Evolutionary conservation across 768 basidiomycete genomes (phyloP), one percentile per base, ranked within the genome.

Genomic region (Xerocomus spinulosus): DNA sequence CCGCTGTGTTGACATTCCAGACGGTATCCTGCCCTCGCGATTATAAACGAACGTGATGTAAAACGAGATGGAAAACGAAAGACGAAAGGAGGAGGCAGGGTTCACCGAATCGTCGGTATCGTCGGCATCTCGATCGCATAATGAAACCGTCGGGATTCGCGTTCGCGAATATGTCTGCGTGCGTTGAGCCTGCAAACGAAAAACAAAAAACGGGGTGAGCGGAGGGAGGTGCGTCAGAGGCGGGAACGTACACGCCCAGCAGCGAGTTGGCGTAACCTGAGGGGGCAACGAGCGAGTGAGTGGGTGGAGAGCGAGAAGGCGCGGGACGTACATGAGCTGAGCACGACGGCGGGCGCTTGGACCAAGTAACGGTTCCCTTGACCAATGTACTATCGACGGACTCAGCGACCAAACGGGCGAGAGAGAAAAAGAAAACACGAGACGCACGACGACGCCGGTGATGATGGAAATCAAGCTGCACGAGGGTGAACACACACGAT

Each of bases 221-320:
- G 13, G 18, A 44, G 26, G 7, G 13, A 17, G 2, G 14, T 28
- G 29, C 18, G 8, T 33, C 14, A 14, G n/a, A 18, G 4, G 17
- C 9, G 1, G 2, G 17, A 10, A 4, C 49, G 44, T 42, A 56
- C 55, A 56, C 50, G 0, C 33, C 53, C 9, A 55, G 49, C 9
- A 56, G 28, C 0, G 55, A 56, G 13, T 56, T 56, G 5, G 54
- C 29, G 8, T 56, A 56, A 3, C 55, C 53, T 42, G n/a, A 20
- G 28, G 30, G 7, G 28, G 13, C 3, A 5, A 17, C 14, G 29
- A 17, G 7, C n/a, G n/a, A 28, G 9, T 30, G 17, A 20, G 20
- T 6, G 18, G 4, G 13, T 8, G 14, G 33, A 34, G 5, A 9
- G 24, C 12, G 24, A 4, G 24, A 39, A 4, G 9, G 4, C 9